Evolutionary conservation across 495 filamentous ascomycete species (phyloP), one percentile per base, ranked within the genome.

Genomic region (Delitschia confertaspora): DNA sequence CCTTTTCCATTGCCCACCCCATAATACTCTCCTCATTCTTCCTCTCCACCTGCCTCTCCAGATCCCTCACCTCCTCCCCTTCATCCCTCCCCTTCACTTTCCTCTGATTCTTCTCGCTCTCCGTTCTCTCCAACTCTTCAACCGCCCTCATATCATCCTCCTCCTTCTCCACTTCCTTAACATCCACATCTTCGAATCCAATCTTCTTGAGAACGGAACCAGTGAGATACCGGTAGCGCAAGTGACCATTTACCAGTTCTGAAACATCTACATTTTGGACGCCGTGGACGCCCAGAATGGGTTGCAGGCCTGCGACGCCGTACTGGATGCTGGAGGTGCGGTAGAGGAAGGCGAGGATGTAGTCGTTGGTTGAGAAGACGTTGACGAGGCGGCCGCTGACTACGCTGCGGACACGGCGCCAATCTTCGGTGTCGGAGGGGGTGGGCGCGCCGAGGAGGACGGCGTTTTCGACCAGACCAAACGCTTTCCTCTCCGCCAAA

Each of bases 381-480:
- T 89, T 91, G 44, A 85, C 74, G 9, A 88, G 63, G 35, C 82
- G 74, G 1, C 83, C 82, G 3, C 73, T 73, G 0, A 88, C 84
- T 0, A 87, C 82, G 31, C 69, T 74, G 7, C 83, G 74, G 51
- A 88, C 71, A 49, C 70, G 69, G 22, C 73, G 64, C 85, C 85
- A 91, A 49, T 82, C 70, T 1, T 62, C 62, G 4, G 68, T 57
- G 31, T 77, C 69, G 0, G 78, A 79, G 0, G 89, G 89, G 2
- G 76, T 77, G 1, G 91, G 87, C 0, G 82, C 72, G 7, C 91
- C 91, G 56, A 95, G 83, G 22, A 98, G 47, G 13, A 93, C 76
- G 3, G 75, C 89, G 21, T 79, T 82, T 52, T 96, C 91, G 9
- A 98, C 70, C 3, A 96, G 56, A 0, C 91, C 91, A 61, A 93